Base-by-base conservation (phyloP, 2,329 filamentous ascomycete genomes). In the Penicillium janthinellum region DNA sequence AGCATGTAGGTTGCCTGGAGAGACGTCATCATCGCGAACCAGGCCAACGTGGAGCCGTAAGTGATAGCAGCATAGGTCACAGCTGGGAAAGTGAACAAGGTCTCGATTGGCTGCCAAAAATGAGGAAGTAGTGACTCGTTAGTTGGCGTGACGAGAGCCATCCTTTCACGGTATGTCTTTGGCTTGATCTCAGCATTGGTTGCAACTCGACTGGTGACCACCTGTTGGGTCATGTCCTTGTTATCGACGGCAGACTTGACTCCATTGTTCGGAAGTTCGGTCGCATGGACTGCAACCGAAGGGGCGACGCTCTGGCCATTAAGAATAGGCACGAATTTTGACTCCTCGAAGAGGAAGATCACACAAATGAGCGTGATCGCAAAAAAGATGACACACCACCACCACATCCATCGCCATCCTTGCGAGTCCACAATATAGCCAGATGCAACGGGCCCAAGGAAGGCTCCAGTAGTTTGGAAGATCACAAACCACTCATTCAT, bases 401-500 rank as follows among this genome's bases (percentile, higher is more conserved):
- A 83, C 75, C 76, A 83, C 8, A 79, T 75, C 80, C 80, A 84
- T 31, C 81, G 72, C 82, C 82, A 85, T 0, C 79, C 81, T 62
- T 80, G 75, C 2, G 68, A 64, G 0, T 70, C 66, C 0, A 77
- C 75, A 15, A 79, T 69, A 42, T 71, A 75, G 6, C 71, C 73
- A 12, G 65, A 65, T 2, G 64, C 65, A 1, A 67, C 65, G 0
- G 77, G 73, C 0, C 73, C 76, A 0, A 83, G 67, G 25, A 73
- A 78, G 2, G 73, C 70, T n/a, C 72, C 69, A 50, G 70, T 54
- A 10, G 56, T 69, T 15, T 65, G 58, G 4, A 73, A 69, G 64
- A 74, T 77, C 50, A 82, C 68, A 60, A 80, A 84, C 42, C 79
- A 74, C 0, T 70, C 72, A 57, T 83, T 84, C 77, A 81, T 79